A percentile compares a stretch with the other conserved stretches of the same genome.
Evolutionary conservation across 1,284 basidiomycete genomes (phyloP).

Genomic region (Abortiporus biennis): DNA sequence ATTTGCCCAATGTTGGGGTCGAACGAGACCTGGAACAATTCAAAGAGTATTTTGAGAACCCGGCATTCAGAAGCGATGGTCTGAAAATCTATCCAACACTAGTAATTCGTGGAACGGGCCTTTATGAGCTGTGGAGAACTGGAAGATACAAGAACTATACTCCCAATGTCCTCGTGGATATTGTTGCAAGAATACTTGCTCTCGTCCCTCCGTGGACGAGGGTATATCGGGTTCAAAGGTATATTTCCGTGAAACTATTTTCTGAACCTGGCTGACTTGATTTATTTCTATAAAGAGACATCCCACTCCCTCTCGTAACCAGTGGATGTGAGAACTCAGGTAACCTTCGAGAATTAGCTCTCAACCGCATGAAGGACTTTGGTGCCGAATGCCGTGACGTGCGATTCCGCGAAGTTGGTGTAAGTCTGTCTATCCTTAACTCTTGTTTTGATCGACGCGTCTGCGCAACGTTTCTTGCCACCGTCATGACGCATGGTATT

Average conservation of each 20-base stretch:
- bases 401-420: slow-evolving; percentile 95
- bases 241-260: slow-evolving; percentile 17
- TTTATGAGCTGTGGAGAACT: slow-evolving; percentile 96
- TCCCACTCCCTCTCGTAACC: slow-evolving; percentile 90
- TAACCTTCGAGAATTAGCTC: slow-evolving; percentile 92
- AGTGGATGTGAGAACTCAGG: slow-evolving; percentile 98
- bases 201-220: slow-evolving; percentile 98
- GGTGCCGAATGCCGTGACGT: slow-evolving; percentile 98
- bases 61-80: slow-evolving; percentile 94
- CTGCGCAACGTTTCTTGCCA: slow-evolving; percentile 4
- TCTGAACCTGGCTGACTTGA: slow-evolving; percentile 8
- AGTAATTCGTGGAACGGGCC: slow-evolving; percentile 95
- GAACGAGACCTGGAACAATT: slow-evolving; percentile 99
- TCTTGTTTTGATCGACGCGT: no score
- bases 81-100: slow-evolving; percentile 98
- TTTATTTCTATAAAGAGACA: slow-evolving; percentile 61
- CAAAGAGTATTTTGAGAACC: slow-evolving; percentile 99
- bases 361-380: slow-evolving; percentile 99
- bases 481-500: slow-evolving; percentile 7
- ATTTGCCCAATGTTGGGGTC: slow-evolving; percentile 95
- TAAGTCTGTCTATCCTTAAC: slow-evolving; percentile 43
- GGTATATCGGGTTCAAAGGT: slow-evolving; percentile 96
- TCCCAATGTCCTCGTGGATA: slow-evolving; percentile 95
- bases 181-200: slow-evolving; percentile 93
- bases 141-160: slow-evolving; percentile 99